These are phyloP conservation scores for Leishmania tarentolae DNA, from an alignment of 208 protist species.

Conservation along the genomic window DNA sequence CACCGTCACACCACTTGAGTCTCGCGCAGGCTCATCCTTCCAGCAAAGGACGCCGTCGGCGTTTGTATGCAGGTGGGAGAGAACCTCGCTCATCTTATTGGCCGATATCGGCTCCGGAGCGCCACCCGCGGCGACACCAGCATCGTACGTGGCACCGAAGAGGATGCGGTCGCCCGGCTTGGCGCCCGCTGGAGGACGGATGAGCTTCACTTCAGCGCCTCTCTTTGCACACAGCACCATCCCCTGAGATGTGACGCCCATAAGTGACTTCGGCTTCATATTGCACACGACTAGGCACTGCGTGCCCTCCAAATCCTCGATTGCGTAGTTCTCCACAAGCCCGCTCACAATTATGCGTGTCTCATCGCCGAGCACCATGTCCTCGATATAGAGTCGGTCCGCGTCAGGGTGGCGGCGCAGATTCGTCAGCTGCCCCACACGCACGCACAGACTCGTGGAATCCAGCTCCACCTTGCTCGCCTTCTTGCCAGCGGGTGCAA, in stretches of 20 bases:
- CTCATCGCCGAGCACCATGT: conserved; percentile 92
- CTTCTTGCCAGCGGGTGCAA: conserved; percentile 8
- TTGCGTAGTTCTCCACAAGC: conserved; percentile 80
- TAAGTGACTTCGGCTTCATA: conserved; percentile 91
- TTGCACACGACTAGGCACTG: conserved; percentile 92
- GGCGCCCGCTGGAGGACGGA: conserved; percentile 61
- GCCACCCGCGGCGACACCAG: conserved; percentile 6
- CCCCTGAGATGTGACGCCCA: conserved; percentile 88
- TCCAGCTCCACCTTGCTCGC: conserved; percentile 31
- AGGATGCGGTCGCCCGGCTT: conserved; percentile 70
- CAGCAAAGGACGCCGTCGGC: conserved; percentile 59
- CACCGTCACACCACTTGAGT: conserved; percentile 30
- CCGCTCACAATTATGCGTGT: conserved; percentile 92
- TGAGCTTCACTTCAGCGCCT: conserved; percentile 52
- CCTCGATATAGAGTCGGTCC: conserved; percentile 90
- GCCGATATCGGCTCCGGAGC: conserved; percentile 38
- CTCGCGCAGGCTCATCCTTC: conserved; percentile 51
- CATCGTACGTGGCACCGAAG: conserved; percentile 48
- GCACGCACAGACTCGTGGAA: conserved; percentile 52
- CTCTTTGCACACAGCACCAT: conserved; percentile 93
- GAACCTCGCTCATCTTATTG: conserved; percentile 65
- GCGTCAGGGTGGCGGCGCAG: conserved; percentile 82
- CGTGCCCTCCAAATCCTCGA: conserved; percentile 73
- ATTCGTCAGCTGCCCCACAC: conserved; percentile 86
- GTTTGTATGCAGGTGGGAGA: conserved; percentile 66